phyloP scores from a whole-genome alignment of 345 rosid genomes.

The Eucalyptus polybractea region DNA sequence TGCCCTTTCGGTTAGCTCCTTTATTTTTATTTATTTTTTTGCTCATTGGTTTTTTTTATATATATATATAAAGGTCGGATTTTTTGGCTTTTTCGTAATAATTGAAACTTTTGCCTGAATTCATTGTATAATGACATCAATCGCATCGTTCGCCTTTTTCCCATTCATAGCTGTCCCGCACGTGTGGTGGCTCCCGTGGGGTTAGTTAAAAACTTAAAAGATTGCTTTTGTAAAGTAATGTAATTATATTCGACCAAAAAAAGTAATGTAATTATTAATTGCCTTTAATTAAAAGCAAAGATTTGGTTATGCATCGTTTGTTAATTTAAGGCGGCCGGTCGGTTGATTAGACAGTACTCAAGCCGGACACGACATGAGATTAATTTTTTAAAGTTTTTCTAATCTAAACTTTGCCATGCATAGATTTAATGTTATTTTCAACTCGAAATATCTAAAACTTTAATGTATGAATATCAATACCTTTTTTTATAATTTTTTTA shows the following conservation, averaged over 20 bases:
- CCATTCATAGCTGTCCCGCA: not conserved
- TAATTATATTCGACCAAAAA: no score
- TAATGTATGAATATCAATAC: no score
- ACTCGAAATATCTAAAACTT: not conserved
- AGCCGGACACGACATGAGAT: no score
- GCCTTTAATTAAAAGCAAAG: not conserved
- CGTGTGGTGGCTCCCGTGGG: not conserved
- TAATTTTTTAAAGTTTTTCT: no score
- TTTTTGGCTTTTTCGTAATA: not conserved
- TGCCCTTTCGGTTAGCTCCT: no score
- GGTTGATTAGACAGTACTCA: no score
- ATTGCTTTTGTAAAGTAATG: not conserved
- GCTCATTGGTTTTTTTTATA: not conserved
- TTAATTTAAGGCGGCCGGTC: no score
- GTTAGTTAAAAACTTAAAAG: not conserved
- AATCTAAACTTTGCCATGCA: not conserved
- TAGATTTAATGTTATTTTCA: no score
- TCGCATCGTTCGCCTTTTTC: not conserved
- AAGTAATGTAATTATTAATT: not conserved
- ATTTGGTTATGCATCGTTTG: not conserved
- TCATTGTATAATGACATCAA: not conserved
- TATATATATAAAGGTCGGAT: no score
- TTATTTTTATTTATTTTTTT: no score
- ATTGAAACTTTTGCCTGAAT: not conserved
- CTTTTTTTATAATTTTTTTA: not conserved